Evolutionary conservation across 768 basidiomycete genomes (phyloP), one percentile per base, ranked within the genome.

Genomic region (Pleurotus cornucopiae): DNA sequence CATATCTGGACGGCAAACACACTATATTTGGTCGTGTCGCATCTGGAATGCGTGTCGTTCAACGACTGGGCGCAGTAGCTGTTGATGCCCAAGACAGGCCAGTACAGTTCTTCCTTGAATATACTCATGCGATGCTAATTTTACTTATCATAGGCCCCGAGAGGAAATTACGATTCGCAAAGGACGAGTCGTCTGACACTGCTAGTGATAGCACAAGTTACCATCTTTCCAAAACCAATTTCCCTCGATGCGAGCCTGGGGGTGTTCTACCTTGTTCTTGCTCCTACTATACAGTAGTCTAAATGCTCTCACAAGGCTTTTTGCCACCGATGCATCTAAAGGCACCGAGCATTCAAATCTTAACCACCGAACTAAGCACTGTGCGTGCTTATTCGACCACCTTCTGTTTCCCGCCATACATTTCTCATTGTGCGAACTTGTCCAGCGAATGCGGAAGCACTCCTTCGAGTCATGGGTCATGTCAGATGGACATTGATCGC

Each of bases 91-190:
- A 98, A 63, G 94, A 98, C 68, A 78, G 82, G 94, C 89, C 49
- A 49, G 88, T 73, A 20, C 30, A 56, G 30, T 57, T 56, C 44
- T 61, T 39, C 23, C 26, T 56, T 46, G 41, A 41, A 54, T 23
- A 11, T 44, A 49, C 18, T 54, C 44, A 54, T 23, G 4, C 52
- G 58, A 54, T 41, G 34, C 55, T 56, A 5, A 40, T 34, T 54
- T 21, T 39, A 25, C 38, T 55, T 48, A 38, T 13, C 56, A 48
- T 47, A 83, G 86, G 37, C 84, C 84, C 16, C 70, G 56, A 61
- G 94, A 98, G 71, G 88, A 93, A 37, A 86, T 98, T 64, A 96
- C 93, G 73, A 93, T 98, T 41, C 77, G 91, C 68, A 95, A 93
- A 70, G 91, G 73, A 25, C 75, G 78, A 44, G 58, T 71, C 57